A percentile compares a stretch with the other conserved stretches of the same genome.
Evolutionary conservation across 169 alveolate species (phyloP).

Genomic region (Plasmodium gaboni): DNA sequence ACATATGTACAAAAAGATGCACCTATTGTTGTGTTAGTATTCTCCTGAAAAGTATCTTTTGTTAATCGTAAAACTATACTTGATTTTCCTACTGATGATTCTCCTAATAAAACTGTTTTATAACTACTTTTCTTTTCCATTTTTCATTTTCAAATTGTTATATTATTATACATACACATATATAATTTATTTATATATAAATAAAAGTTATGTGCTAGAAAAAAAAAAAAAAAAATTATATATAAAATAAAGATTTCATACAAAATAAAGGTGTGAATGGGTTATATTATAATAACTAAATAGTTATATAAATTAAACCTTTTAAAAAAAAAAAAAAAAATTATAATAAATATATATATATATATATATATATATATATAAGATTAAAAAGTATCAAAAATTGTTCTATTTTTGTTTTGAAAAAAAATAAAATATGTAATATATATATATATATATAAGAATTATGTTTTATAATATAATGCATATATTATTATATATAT

Average conservation of each 20-base stretch:
- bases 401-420: no score
- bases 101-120: slow-evolving; percentile 93
- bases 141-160: slow-evolving; percentile 44
- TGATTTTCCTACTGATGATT: slow-evolving; percentile 93
- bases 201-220: background rate
- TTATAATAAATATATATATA: background rate
- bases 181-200: background rate
- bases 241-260: background rate
- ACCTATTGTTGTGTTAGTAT: slow-evolving; percentile 92
- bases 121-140: slow-evolving; percentile 85
- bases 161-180: slow-evolving; percentile 14
- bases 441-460: no score
- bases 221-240: slow-evolving; percentile 30
- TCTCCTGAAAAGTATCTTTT: slow-evolving; percentile 91
- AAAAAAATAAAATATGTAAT: no score
- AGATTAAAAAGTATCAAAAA: no score
- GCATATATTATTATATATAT: no score
- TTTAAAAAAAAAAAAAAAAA: background rate
- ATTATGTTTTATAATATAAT: no score
- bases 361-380: no score
- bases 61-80: slow-evolving; percentile 92
- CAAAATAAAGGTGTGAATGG: background rate
- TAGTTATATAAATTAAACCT: background rate
- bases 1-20: slow-evolving; percentile 91
- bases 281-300: background rate